These are phyloP conservation scores for Sechiopsis laciniata DNA, from an alignment of 306 rosid genomes.

Conservation along the genomic window DNA sequence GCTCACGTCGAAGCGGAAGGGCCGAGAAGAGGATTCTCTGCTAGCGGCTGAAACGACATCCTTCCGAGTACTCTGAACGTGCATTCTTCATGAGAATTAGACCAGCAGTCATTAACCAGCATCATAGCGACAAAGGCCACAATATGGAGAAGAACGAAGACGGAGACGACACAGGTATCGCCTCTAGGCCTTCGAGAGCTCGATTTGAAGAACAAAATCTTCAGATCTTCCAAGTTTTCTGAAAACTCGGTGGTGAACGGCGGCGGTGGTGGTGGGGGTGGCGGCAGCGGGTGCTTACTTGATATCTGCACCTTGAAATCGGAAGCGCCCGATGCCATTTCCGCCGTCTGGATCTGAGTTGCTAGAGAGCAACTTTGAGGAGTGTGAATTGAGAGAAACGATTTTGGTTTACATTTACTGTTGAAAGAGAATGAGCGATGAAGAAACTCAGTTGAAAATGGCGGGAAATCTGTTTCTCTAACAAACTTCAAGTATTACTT, in stretches of 20 bases:
- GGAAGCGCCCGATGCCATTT: constrained; percentile 34
- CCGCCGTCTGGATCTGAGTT: constrained; percentile 14
- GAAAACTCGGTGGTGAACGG: constrained; percentile 22
- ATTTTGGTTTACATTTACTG: not conserved
- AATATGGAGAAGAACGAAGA: constrained; percentile 64
- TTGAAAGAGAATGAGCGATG: not conserved
- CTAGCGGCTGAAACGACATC: constrained; percentile 74
- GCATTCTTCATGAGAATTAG: constrained; percentile 63
- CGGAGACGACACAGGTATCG: constrained; percentile 80
- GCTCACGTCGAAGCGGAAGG: constrained; percentile 87
- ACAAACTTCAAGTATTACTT: not conserved
- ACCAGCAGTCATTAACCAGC: constrained; percentile 75
- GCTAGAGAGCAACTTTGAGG: constrained; percentile 16
- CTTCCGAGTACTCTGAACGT: constrained; percentile 52
- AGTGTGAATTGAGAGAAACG: not conserved
- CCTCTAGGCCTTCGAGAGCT: constrained; percentile 33
- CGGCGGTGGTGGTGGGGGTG: not conserved
- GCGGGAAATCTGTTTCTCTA: constrained; percentile 46
- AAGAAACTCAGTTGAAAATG: constrained; percentile 37
- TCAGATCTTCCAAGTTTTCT: constrained; percentile 31
- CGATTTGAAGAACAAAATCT: constrained; percentile 36
- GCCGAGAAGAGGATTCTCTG: constrained; percentile 82
- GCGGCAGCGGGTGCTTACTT: constrained; percentile 30
- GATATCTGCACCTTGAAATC: constrained; percentile 39
- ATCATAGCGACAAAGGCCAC: constrained; percentile 65